Evolutionary conservation across 192 early-diverging fungal genomes (phyloP).

Genomic region (Podochytrium sp.): DNA sequence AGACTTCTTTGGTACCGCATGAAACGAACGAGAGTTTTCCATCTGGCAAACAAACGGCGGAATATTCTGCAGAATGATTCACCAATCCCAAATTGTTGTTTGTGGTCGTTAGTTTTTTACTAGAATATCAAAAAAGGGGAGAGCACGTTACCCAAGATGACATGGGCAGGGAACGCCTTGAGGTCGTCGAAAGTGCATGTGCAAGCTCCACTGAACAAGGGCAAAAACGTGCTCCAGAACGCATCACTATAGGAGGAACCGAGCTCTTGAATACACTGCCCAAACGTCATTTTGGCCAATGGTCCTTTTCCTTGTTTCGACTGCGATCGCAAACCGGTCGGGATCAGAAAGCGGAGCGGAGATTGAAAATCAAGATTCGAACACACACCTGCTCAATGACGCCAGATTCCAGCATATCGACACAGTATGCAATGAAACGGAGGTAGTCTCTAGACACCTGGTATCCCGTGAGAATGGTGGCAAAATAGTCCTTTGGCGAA

Average conservation of each 20-base stretch:
- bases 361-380: not conserved
- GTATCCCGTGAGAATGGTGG: not conserved
- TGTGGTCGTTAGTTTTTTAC: not conserved
- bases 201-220: slow-evolving; percentile 51
- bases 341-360: not conserved
- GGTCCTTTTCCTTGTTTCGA: slow-evolving; percentile 22
- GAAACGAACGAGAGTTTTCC: slow-evolving; percentile 54
- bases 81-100: not conserved
- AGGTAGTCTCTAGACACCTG: slow-evolving; percentile 37
- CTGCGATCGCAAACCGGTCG: not conserved
- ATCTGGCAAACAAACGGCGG: slow-evolving; percentile 43
- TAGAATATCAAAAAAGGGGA: not conserved
- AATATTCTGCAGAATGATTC: slow-evolving; percentile 38
- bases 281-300: slow-evolving; percentile 38
- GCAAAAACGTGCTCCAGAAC: slow-evolving; percentile 46
- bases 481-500: not conserved
- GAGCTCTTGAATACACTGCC: slow-evolving; percentile 32
- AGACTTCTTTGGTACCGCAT: slow-evolving; percentile 43
- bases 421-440: slow-evolving; percentile 32
- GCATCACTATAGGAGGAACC: slow-evolving; percentile 29
- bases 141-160: slow-evolving; percentile 42
- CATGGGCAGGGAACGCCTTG: slow-evolving; percentile 41
- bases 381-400: slow-evolving; percentile 15
- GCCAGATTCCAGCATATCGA: slow-evolving; percentile 20
- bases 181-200: slow-evolving; percentile 48